A percentile compares a stretch with the other conserved stretches of the same genome.
phyloP scores from a whole-genome alignment of 768 basidiomycete genomes.

The Hericium rajendrae region DNA sequence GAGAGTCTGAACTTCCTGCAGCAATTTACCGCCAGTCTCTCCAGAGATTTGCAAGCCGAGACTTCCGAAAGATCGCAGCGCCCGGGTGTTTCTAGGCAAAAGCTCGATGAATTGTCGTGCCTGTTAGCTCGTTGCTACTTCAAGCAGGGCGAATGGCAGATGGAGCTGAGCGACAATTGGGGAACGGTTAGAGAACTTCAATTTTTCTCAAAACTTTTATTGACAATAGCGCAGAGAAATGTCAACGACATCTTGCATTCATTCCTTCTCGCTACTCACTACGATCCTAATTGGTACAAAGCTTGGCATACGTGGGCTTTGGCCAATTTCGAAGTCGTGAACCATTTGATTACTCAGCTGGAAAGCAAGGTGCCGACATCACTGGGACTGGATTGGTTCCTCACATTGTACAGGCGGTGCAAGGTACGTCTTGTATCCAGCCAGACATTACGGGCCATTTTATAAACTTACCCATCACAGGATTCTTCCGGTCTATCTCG shows the following conservation, averaged over 20 bases:
- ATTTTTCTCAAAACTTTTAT: background rate
- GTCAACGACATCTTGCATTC: conserved; percentile 76
- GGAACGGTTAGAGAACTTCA: conserved; percentile 43
- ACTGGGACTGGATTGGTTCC: conserved; percentile 56
- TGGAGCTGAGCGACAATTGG: conserved; percentile 73
- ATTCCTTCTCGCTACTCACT: conserved; percentile 81
- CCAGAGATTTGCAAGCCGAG: conserved; percentile 63
- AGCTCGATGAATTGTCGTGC: conserved; percentile 62
- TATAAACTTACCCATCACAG: conserved; percentile 27
- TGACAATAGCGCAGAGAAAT: conserved; percentile 45
- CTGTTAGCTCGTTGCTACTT: conserved; percentile 95
- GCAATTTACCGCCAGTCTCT: conserved; percentile 69
- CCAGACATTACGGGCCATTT: background rate
- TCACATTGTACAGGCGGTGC: conserved; percentile 89
- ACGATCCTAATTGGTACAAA: conserved; percentile 96
- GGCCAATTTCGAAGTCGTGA: conserved; percentile 90
- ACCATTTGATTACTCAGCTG: conserved; percentile 60
- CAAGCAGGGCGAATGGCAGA: conserved; percentile 94
- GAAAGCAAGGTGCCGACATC: conserved; percentile 46
- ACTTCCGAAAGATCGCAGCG: conserved; percentile 37
- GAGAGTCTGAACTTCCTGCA: conserved; percentile 78
- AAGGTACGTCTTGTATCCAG: conserved; percentile 38
- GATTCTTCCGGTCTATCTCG: conserved; percentile 92
- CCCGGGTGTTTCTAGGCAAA: conserved; percentile 44
- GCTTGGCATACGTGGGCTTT: conserved; percentile 99